Conservation (phyloP, 192 early-diverging fungal species). For the Linnemannia hyalina region DNA sequence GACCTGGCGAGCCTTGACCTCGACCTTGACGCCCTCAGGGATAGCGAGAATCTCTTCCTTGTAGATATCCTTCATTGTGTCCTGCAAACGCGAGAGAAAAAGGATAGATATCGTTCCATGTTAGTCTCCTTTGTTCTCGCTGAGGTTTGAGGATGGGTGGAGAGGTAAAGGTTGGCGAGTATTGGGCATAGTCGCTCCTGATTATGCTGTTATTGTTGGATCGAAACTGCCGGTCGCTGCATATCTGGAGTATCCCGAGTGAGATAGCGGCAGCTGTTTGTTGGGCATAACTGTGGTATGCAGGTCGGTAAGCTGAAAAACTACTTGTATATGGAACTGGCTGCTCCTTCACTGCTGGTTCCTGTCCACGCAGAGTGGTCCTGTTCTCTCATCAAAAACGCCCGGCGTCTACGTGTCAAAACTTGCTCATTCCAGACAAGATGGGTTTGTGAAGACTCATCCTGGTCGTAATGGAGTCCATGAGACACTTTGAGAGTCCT, state of each 20-base stretch:
- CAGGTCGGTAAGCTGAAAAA: not conserved
- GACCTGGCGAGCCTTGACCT: slow-evolving; percentile 91
- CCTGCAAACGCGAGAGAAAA: not conserved
- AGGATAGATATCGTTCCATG: not conserved
- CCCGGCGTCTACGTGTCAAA: not conserved
- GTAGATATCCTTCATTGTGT: slow-evolving; percentile 90
- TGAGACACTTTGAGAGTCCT: not conserved
- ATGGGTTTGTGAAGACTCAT: not conserved
- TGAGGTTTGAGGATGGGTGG: not conserved
- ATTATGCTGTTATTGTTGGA: not conserved
- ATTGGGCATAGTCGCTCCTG: not conserved
- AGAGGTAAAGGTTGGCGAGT: not conserved
- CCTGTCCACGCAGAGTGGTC: not conserved
- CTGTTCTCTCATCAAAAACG: not conserved
- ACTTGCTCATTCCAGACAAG: not conserved
- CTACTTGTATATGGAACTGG: not conserved
- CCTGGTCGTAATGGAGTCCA: not conserved
- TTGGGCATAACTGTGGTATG: not conserved
- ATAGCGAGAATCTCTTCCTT: slow-evolving; percentile 92
- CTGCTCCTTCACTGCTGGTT: not conserved
- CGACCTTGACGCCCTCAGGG: slow-evolving; percentile 88
- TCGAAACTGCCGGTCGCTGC: not conserved
- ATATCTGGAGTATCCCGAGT: no score
- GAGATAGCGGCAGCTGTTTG: not conserved
- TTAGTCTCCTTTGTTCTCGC: not conserved